Percentiles rank a stretch among this genome's conserved stretches.
Conservation (phyloP, 306 rosid species). For the Vachellia pachyceras region DNA sequence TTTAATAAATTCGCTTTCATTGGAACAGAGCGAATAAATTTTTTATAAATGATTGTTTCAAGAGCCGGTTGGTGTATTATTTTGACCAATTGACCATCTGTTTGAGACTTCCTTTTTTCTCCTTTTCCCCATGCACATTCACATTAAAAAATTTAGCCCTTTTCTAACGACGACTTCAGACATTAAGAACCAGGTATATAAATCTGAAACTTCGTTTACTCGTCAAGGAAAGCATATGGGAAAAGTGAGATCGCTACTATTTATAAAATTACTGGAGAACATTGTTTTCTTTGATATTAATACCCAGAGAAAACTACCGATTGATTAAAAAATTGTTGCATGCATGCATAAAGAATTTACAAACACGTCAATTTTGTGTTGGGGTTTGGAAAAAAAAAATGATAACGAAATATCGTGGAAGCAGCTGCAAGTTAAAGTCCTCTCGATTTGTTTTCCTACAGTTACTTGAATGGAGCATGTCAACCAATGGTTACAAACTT, state of each 20-base stretch:
- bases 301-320: background rate
- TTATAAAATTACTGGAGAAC: background rate
- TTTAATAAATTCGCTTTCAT: background rate
- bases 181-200: slow-evolving; percentile 4
- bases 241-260: slow-evolving; percentile 13
- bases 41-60: too few species aligned
- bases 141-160: background rate
- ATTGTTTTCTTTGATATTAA: background rate
- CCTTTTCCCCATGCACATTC: background rate
- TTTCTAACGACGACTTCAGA: background rate
- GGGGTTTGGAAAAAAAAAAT: slow-evolving; percentile 11
- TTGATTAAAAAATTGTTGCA: background rate
- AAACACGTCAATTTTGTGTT: slow-evolving; percentile 26
- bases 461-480: slow-evolving; percentile 20
- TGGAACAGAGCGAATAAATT: background rate
- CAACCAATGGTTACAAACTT: too few species aligned
- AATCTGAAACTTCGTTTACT: slow-evolving; percentile 14
- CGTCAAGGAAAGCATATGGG: slow-evolving; percentile 11
- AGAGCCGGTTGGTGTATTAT: background rate
- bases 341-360: slow-evolving; percentile 16
- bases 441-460: background rate
- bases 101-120: slow-evolving; percentile 17
- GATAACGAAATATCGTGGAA: slow-evolving; percentile 17
- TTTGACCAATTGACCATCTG: slow-evolving; percentile 42
- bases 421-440: slow-evolving; percentile 37